Percentiles rank a stretch among this genome's conserved stretches.
These are phyloP conservation scores for Penicillium ucsense DNA, from an alignment of 495 filamentous ascomycete genomes.

Conservation along the genomic window DNA sequence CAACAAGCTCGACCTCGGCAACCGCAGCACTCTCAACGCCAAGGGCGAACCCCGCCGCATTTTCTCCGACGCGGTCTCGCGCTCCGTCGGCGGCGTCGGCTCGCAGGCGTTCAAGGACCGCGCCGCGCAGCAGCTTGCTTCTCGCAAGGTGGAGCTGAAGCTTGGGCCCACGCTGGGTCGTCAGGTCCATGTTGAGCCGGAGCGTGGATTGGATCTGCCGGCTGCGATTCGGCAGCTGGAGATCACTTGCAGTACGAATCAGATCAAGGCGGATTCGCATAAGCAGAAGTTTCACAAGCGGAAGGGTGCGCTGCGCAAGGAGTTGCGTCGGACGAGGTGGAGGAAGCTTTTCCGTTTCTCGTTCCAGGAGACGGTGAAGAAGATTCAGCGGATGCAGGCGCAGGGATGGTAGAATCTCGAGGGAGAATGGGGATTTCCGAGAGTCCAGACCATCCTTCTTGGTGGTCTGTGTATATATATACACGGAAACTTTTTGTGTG, in stretches of 20 bases:
- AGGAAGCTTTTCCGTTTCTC: constrained; percentile 36
- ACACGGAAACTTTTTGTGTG: no score
- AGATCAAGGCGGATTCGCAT: constrained; percentile 13
- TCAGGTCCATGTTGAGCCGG: constrained; percentile 28
- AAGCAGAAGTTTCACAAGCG: constrained; percentile 30
- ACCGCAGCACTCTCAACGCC: constrained; percentile 2
- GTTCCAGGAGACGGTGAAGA: constrained; percentile 30
- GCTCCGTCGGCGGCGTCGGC: constrained; percentile 10
- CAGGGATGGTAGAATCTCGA: constrained; percentile 31
- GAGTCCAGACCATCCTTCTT: no score
- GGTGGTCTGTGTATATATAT: no score
- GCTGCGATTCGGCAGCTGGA: constrained; percentile 21
- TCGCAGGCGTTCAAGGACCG: background rate
- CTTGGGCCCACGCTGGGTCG: constrained; percentile 34
- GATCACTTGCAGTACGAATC: constrained; percentile 15
- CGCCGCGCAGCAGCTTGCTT: constrained; percentile 4
- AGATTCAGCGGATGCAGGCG: constrained; percentile 36
- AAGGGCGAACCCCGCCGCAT: constrained; percentile 1
- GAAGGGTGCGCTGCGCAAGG: constrained; percentile 30
- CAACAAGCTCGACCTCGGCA: constrained; percentile 28
- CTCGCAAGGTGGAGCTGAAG: constrained; percentile 25
- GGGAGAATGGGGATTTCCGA: no score
- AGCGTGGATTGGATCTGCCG: constrained; percentile 24
- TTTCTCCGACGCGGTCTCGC: constrained; percentile 14
- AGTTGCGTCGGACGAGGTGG: constrained; percentile 26